These are phyloP conservation scores for Lenzites betulinus DNA, from an alignment of 768 basidiomycete species.

Conservation along the genomic window DNA sequence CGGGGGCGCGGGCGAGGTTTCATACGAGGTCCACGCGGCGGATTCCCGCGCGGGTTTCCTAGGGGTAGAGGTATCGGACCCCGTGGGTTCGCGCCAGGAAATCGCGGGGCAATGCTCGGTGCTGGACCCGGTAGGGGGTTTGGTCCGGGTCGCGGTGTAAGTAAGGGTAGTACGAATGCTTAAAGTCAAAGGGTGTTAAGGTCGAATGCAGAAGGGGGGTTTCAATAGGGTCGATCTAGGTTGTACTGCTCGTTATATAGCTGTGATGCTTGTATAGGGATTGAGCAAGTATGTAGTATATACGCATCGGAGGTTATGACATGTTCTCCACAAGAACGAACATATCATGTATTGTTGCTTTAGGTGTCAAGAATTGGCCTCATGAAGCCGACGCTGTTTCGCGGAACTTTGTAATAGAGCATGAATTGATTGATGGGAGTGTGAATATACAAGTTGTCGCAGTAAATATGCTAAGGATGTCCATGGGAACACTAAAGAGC, in stretches of 20 bases:
- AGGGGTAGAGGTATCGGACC: slow-evolving; percentile 2
- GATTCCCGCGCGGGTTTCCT: neutral
- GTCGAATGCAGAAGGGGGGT: no score
- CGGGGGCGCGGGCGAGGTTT: neutral
- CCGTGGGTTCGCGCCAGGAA: neutral
- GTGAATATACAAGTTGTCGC: neutral
- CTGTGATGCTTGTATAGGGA: no score
- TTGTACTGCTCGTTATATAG: neutral
- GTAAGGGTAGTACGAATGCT: neutral
- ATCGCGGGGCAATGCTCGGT: neutral
- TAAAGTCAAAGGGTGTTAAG: neutral
- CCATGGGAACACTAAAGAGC: neutral
- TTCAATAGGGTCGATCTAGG: neutral
- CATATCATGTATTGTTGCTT: no score
- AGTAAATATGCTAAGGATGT: neutral
- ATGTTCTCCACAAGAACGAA: no score
- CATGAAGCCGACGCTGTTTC: no score
- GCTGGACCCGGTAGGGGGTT: neutral
- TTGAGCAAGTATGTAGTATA: no score
- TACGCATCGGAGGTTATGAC: no score
- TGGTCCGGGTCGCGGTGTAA: neutral
- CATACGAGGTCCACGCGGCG: neutral
- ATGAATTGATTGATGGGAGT: neutral
- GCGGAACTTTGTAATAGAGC: no score
- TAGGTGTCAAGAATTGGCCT: no score